Percentiles rank a stretch among this genome's conserved stretches.
Conservation (phyloP, 805 yeast genomes). For the Saccharomycopsis synnaedendra region DNA sequence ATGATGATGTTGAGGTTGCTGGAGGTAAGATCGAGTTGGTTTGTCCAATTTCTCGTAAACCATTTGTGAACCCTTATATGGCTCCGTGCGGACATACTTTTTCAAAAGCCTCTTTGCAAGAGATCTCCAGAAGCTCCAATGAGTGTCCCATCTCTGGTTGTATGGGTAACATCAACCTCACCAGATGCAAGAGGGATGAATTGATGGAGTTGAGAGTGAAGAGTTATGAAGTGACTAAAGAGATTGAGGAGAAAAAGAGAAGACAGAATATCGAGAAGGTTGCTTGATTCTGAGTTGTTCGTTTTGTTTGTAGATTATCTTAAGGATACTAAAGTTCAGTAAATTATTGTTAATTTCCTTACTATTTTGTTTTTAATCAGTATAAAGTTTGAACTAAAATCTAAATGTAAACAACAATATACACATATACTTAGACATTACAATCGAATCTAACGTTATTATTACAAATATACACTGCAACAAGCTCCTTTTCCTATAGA, state of each 20-base stretch:
- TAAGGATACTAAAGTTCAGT: too few species aligned
- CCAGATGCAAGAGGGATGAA: conserved; percentile 35
- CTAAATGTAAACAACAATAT: neutral
- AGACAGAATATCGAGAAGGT: conserved; percentile 13
- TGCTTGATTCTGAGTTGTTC: neutral
- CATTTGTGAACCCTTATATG: conserved; percentile 43
- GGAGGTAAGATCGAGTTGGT: conserved; percentile 62
- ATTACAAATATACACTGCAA: too few species aligned
- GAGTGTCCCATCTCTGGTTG: conserved; percentile 51
- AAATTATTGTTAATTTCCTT: too few species aligned
- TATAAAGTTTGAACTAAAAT: neutral
- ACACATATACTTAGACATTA: neutral
- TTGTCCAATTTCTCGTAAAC: conserved; percentile 53
- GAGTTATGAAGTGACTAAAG: conserved; percentile 21
- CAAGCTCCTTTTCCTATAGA: too few species aligned
- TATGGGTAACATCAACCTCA: conserved; percentile 24
- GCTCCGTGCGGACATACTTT: conserved; percentile 54
- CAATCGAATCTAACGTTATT: too few species aligned
- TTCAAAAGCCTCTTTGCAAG: conserved; percentile 35
- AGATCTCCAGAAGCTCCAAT: conserved; percentile 21
- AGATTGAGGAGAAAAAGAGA: conserved; percentile 6
- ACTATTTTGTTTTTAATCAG: too few species aligned
- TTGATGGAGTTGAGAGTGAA: conserved; percentile 46
- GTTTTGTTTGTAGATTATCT: too few species aligned
- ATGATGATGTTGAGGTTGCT: conserved; percentile 51